A percentile compares a stretch with the other conserved stretches of the same genome.
Conservation (phyloP, 371 early-diverging fungal genomes). For the Neoconidiobolus thromboides region DNA sequence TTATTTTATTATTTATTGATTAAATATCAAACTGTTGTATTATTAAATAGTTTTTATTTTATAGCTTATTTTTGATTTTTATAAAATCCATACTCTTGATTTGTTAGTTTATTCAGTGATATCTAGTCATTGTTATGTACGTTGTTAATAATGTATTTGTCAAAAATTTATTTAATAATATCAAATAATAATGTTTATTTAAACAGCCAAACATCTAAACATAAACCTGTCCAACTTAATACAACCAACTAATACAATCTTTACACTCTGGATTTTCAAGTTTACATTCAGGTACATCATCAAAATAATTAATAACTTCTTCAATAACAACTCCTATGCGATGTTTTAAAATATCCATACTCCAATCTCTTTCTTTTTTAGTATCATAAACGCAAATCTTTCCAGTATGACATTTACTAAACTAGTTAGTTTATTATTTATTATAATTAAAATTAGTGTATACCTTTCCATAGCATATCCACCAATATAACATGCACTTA, state of each 20-base stretch:
- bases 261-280: neutral
- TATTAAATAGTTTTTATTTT: no score
- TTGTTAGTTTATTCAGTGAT: no score
- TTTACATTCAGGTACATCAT: slow-evolving; percentile 26
- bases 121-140: no score
- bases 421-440: neutral
- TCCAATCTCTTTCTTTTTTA: slow-evolving; percentile 41
- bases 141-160: no score
- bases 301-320: slow-evolving; percentile 35
- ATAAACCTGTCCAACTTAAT: neutral
- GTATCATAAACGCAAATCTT: slow-evolving; percentile 45
- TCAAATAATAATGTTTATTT: no score
- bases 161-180: no score
- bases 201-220: no score
- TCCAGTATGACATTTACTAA: slow-evolving; percentile 32
- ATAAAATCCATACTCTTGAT: no score
- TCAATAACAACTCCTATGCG: slow-evolving; percentile 63
- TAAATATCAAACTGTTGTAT: neutral
- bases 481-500: slow-evolving; percentile 62
- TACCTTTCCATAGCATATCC: slow-evolving; percentile 79
- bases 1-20: neutral
- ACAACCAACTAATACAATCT: slow-evolving; percentile 1
- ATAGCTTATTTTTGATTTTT: no score
- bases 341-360: slow-evolving; percentile 55
- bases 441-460: slow-evolving; percentile 4